Base-by-base conservation (phyloP, 2,329 filamentous ascomycete genomes). In the Thielaviopsis populi region DNA sequence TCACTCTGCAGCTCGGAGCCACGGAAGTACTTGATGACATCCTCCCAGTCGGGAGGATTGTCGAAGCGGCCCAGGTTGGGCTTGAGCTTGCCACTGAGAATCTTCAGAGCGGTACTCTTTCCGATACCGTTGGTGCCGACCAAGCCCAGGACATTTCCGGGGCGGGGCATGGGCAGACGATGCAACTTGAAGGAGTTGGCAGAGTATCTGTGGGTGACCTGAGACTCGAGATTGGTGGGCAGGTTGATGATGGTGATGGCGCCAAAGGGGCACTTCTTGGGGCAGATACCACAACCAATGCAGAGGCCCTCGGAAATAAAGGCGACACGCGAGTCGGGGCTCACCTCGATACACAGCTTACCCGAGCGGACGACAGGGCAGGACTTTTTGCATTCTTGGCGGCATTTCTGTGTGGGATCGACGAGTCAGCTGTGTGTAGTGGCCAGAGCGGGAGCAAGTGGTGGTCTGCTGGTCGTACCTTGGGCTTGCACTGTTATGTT, bases 191-290 rank as follows among this genome's bases (percentile, higher is more conserved):
- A 99, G 79, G 91, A 96, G 82, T 99, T 99, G 75, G 94, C 92
- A 63, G 92, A 95, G 80, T 99, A 99, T 74, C 94, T 88, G 76
- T 99, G 95, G 70, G 94, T 97, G 72, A 99, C 91, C 75, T 97
- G 89, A 69, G 88, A 95, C 77, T 99, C 94, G 76, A 99, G 87
- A 78, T 99, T 99, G 75, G 94, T 99, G 70, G 95, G 94, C 81
- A 99, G 80, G 80, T 99, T 99, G 90, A 99, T 99, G 76, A 99
- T 99, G 75, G 92, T 95, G 78, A 99, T 99, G 71, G 94, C 94
- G 73, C 91, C 88, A 77, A 99, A 99, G 17, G 94, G 94, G 76
- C 94, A 99, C 77, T 97, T 97, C 81, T 99, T 99, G 54, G 92
- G 91, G 76, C 95, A 99, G 79, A 99, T 99, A 86, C 94, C 95